A percentile compares a stretch with the other conserved stretches of the same genome.
These are phyloP conservation scores for Cordyceps militaris DNA, from an alignment of 2,329 filamentous ascomycete genomes.

Conservation along the genomic window DNA sequence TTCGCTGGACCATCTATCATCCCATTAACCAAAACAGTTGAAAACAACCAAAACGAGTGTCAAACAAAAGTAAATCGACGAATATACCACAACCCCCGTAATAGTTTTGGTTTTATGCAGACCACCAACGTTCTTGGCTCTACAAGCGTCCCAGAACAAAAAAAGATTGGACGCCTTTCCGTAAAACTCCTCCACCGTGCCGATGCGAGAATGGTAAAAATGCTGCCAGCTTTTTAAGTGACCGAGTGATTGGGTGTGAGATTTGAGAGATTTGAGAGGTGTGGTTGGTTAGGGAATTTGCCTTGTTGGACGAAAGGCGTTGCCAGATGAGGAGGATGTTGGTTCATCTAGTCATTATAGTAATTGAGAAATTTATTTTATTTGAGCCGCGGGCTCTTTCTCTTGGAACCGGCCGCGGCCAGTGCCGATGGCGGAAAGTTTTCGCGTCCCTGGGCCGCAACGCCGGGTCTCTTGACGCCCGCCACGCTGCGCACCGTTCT, in stretches of 20 bases:
- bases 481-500: conserved; percentile 21
- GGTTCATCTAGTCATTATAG: background rate
- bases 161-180: background rate
- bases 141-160: too few relatives aligned
- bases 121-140: background rate
- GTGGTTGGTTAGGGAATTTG: background rate
- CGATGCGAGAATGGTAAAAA: background rate
- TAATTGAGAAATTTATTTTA: too few relatives aligned
- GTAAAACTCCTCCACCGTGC: background rate
- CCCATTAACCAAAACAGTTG: background rate
- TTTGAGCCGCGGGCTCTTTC: conserved; percentile 49
- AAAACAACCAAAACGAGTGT: background rate
- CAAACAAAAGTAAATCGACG: background rate
- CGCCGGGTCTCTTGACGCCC: conserved; percentile 28
- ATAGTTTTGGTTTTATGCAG: background rate
- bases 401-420: conserved; percentile 30
- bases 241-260: background rate
- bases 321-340: background rate
- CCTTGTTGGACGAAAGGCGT: background rate
- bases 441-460: conserved; percentile 41
- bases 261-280: background rate
- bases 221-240: background rate
- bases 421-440: conserved; percentile 36
- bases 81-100: background rate
- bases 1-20: background rate